phyloP scores from a whole-genome alignment of 78 protist species.

The Creolimax fragrantissima region DNA sequence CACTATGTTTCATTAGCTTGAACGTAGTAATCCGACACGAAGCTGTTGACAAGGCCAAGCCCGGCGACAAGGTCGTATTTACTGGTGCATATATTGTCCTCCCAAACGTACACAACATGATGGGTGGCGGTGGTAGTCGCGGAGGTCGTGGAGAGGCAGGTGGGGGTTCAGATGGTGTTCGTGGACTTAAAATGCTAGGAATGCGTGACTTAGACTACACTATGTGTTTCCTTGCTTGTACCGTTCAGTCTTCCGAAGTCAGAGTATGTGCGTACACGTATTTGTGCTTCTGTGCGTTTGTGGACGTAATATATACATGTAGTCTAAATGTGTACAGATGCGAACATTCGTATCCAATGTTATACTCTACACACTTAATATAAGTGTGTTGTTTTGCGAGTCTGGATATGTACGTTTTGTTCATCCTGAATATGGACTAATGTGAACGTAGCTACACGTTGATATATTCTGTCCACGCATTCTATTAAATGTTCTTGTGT shows the following conservation, averaged over 20 bases:
- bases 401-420: no score
- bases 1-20: slow-evolving; percentile 4
- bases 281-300: neutral
- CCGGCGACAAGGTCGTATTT: slow-evolving; percentile 90
- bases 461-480: no score
- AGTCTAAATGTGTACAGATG: no score
- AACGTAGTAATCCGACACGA: slow-evolving; percentile 82
- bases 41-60: slow-evolving; percentile 83
- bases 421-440: no score
- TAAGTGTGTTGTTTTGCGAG: no score
- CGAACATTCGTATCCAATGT: no score
- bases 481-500: no score
- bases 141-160: neutral
- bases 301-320: no score
- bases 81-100: slow-evolving; percentile 91
- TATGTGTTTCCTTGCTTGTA: slow-evolving; percentile 77
- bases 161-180: slow-evolving; percentile 65
- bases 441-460: no score
- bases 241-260: slow-evolving; percentile 16
- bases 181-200: slow-evolving; percentile 84
- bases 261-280: neutral
- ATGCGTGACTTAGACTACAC: slow-evolving; percentile 84
- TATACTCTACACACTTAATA: no score
- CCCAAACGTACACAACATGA: slow-evolving; percentile 81
- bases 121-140: neutral